Evolutionary conservation across 768 basidiomycete genomes (phyloP), one percentile per base, ranked within the genome.

Genomic region (Lactarius pseudohatsudake): DNA sequence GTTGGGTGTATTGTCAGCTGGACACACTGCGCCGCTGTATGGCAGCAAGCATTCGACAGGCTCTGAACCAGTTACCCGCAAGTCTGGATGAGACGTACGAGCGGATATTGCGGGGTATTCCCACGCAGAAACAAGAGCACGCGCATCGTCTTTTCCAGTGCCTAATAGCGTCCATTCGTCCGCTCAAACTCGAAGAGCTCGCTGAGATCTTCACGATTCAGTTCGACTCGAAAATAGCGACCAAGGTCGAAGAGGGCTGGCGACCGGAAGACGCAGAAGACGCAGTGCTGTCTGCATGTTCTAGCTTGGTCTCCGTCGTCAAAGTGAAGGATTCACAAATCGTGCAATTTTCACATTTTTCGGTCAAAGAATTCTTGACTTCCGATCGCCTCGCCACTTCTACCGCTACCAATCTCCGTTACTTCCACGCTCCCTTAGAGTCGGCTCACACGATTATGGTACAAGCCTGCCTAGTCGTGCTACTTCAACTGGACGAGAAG

Each of bases 301-400:
- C 64, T 15, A 55, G 50, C 5, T 36, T 65, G 8, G 34, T 61
- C 32, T 34, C 47, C n/a, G 34, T 61, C 18, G 32, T 50, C 30
- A 32, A n/a, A 8, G 28, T 30, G 15, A 26, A 26, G 3, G 45
- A 38, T 8, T 47, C 32, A 2, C 34, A 38, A 26, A 10, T 50
- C 13, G 60, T 61, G 16, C 60, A 26, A n/a, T 53, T 50, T 36
- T 47, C 60, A 15, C 60, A 61, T n/a, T 55, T 55, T 10, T 64
- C 64, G 0, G 64, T 60, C 30, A 59, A 45, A 15, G 64, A 65
- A 10, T 65, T 26, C 64, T 59, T 65, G 64, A 54, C 47, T 3
- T 65, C 64, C 4, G 32, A 10, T 59, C 57, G 47, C 1, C 38
- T 65, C 34, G 38, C 28, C 3, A 18, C 15, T 9, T 55, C 64